phyloP scores from a whole-genome alignment of 306 rosid species.

The Trifolium fragiferum region DNA sequence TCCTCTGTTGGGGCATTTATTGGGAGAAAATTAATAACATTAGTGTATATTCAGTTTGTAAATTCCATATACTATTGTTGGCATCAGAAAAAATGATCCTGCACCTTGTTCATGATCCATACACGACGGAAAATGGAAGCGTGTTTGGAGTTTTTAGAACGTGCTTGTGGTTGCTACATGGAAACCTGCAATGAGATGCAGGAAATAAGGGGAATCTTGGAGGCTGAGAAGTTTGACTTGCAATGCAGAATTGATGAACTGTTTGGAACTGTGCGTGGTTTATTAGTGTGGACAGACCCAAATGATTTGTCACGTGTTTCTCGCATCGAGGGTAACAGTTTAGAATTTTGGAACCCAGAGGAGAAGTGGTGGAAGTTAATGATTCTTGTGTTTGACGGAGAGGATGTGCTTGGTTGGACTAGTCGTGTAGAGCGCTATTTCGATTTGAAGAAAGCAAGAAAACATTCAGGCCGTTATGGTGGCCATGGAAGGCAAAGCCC shows the following conservation, averaged over 20 bases:
- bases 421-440: not conserved
- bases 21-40: not conserved
- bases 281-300: too few relatives aligned
- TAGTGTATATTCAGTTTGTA: not conserved
- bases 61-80: not conserved
- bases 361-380: not conserved
- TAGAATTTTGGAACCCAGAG: not conserved
- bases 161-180: not conserved
- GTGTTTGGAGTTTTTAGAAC: not conserved
- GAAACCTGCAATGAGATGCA: not conserved
- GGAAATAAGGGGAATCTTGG: not conserved
- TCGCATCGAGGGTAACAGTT: too few relatives aligned
- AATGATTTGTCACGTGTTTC: not conserved
- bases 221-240: not conserved
- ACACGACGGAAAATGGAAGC: not conserved
- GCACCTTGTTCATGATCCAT: not conserved
- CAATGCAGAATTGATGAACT: not conserved
- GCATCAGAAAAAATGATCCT: not conserved
- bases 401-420: not conserved
- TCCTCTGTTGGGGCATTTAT: not conserved
- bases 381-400: not conserved
- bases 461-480: not conserved
- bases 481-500: not conserved
- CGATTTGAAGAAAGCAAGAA: not conserved
- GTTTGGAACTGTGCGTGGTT: not conserved